A percentile compares a stretch with the other conserved stretches of the same genome.
Evolutionary conservation across 1,139 yeast genomes (phyloP).

Genomic region (Taphrina pruni): DNA sequence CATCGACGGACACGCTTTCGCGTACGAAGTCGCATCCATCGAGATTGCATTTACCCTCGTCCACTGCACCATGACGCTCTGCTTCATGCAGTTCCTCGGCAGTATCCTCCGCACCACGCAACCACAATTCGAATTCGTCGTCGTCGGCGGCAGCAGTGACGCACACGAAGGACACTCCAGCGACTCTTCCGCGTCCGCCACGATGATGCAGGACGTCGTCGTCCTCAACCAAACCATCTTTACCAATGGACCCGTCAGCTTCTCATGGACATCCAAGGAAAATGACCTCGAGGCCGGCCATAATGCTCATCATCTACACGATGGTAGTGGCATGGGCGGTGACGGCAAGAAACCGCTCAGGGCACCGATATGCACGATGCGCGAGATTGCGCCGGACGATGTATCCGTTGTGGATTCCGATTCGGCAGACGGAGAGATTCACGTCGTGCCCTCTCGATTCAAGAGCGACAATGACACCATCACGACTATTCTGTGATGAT

Average conservation of each 20-base stretch:
- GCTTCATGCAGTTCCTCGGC: constrained; percentile 35
- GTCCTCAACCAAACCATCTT: constrained; percentile 4
- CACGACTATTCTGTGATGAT: constrained; percentile 1
- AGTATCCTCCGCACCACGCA: constrained; percentile 8
- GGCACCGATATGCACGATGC: background rate
- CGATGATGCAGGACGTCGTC: too few relatives aligned
- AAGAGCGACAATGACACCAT: background rate
- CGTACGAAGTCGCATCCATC: constrained; percentile 33
- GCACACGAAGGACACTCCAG: too few relatives aligned
- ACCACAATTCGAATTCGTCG: constrained; percentile 36
- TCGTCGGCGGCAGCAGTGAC: background rate
- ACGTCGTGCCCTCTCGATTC: background rate
- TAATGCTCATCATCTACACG: too few relatives aligned
- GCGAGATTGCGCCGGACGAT: constrained; percentile 16
- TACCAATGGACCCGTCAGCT: constrained; percentile 2
- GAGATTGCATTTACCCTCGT: constrained; percentile 29
- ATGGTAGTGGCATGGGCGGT: too few relatives aligned
- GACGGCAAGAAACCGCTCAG: background rate
- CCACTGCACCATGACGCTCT: constrained; percentile 31
- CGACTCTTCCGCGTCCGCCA: background rate
- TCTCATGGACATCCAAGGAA: constrained; percentile 6
- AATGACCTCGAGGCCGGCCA: background rate
- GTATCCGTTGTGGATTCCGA: background rate
- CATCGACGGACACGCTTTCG: constrained; percentile 28
- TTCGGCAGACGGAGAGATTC: background rate